Evolutionary conservation across 192 early-diverging fungal genomes (phyloP).

Genomic region (Oehlia diaphana): DNA sequence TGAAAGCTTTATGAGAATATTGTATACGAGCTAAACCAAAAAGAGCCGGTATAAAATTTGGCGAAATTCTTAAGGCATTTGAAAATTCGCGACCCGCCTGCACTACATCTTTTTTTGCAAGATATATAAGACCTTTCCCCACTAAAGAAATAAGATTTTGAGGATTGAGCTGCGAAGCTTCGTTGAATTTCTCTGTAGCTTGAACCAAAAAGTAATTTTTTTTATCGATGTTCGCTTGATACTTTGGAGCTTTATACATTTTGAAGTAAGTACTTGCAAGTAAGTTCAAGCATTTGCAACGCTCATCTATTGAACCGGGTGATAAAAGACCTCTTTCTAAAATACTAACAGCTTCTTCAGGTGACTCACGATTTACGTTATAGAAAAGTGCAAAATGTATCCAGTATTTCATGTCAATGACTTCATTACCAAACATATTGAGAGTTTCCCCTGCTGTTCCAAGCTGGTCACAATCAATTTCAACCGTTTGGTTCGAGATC

Average conservation of each 20-base stretch:
- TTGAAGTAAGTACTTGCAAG: neutral
- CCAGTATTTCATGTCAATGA: neutral
- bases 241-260: neutral
- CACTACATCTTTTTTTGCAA: conserved; percentile 54
- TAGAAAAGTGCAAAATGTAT: neutral
- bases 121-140: conserved; percentile 64
- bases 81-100: conserved; percentile 54
- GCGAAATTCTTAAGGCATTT: conserved; percentile 50
- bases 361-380: neutral
- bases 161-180: conserved; percentile 71
- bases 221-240: conserved; percentile 26
- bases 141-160: conserved; percentile 70
- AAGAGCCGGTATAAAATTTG: conserved; percentile 59
- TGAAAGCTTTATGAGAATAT: conserved; percentile 62
- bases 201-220: conserved; percentile 59
- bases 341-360: neutral
- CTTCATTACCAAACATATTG: neutral
- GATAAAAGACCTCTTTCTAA: neutral
- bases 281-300: neutral
- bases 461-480: neutral
- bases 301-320: neutral
- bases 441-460: neutral
- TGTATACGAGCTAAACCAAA: conserved; percentile 63
- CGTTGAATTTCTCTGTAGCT: conserved; percentile 76
- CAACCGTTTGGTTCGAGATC: neutral